These are phyloP conservation scores for Candida fluviatilis DNA, from an alignment of 805 yeast genomes.

Conservation along the genomic window DNA sequence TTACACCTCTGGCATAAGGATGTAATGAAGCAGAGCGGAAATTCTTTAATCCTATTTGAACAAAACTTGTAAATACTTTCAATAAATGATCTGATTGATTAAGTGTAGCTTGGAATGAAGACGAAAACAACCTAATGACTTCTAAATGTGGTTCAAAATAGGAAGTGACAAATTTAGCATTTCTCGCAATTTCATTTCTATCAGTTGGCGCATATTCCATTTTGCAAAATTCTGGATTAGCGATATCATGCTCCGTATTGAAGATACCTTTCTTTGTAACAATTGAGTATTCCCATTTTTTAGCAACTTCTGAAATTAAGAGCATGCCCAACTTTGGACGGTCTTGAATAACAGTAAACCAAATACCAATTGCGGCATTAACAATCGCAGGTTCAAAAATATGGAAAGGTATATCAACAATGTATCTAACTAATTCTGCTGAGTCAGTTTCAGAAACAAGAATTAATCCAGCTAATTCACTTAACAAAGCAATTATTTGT, in stretches of 20 bases:
- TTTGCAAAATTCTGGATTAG: conserved; percentile 54
- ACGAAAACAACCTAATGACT: conserved; percentile 62
- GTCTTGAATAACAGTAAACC: conserved; percentile 77
- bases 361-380: conserved; percentile 64
- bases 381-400: conserved; percentile 57
- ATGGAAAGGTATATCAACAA: conserved; percentile 69
- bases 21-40: conserved; percentile 66
- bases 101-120: conserved; percentile 76
- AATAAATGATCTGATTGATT: conserved; percentile 68
- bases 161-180: conserved; percentile 45
- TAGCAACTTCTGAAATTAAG: conserved; percentile 65
- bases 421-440: conserved; percentile 45
- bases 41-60: conserved; percentile 50
- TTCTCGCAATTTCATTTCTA: conserved; percentile 50
- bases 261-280: conserved; percentile 60
- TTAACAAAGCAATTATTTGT: conserved; percentile 40
- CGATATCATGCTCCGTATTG: conserved; percentile 50
- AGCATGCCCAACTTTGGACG: conserved; percentile 52
- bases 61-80: conserved; percentile 61
- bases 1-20: conserved; percentile 69
- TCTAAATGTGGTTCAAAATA: conserved; percentile 63
- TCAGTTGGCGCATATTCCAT: conserved; percentile 93
- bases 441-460: conserved; percentile 31
- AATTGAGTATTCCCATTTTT: conserved; percentile 66
- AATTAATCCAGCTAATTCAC: conserved; percentile 38